phyloP scores from a whole-genome alignment of 106 monocot species.

The Amphibolis antarctica region DNA sequence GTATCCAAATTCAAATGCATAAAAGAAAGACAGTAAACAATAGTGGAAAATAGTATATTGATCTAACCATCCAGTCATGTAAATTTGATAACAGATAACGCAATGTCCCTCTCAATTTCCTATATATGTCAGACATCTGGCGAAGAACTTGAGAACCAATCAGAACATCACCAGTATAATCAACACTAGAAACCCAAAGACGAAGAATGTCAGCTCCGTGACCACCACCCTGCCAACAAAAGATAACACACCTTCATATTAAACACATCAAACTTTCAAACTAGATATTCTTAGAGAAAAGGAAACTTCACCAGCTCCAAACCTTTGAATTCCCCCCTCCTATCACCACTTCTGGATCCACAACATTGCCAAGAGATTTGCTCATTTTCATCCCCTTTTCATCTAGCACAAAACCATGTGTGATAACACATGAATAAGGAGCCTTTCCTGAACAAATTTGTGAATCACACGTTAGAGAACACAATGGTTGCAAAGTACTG shows the following conservation, averaged over 20 bases:
- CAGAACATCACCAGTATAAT: conserved; percentile 91
- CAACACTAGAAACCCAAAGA: conserved; percentile 98
- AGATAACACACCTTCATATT: conserved; percentile 4
- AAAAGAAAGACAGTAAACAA: neutral
- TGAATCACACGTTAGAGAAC: neutral
- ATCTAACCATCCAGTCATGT: conserved; percentile 86
- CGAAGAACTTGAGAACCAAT: conserved; percentile 86
- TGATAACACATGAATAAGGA: conserved; percentile 84
- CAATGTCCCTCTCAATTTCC: conserved; percentile 86
- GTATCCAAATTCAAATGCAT: neutral
- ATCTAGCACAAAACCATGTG: conserved; percentile 97
- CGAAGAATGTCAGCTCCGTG: conserved; percentile 97
- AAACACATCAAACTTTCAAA: conserved; percentile 1
- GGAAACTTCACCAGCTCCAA: neutral
- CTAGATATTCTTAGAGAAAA: neutral
- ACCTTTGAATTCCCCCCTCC: conserved; percentile 76
- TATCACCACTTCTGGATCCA: conserved; percentile 83
- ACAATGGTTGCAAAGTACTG: neutral
- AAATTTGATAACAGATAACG: conserved; percentile 92
- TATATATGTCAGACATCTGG: conserved; percentile 95
- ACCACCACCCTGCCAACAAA: conserved; percentile 51
- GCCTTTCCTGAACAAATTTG: conserved; percentile 48
- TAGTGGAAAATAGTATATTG: neutral
- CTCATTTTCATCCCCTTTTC: conserved; percentile 99
- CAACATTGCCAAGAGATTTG: conserved; percentile 98